Percentiles rank a stretch among this genome's conserved stretches.
phyloP scores from a whole-genome alignment of 495 filamentous ascomycete genomes.

The Penicillium egyptiacum region DNA sequence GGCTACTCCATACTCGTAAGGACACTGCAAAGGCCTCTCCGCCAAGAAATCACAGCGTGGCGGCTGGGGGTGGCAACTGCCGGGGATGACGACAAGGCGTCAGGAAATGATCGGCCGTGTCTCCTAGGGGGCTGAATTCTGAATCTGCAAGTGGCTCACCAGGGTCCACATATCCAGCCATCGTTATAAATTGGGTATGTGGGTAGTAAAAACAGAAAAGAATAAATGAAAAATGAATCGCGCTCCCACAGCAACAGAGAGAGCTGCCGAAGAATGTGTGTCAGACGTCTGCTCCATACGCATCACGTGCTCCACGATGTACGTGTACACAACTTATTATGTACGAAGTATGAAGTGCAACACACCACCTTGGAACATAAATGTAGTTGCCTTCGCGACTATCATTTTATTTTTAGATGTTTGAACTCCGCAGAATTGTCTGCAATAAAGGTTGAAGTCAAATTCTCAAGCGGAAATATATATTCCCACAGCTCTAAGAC shows the following conservation, averaged over 20 bases:
- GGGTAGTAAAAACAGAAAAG: background rate
- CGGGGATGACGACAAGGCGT: constrained; percentile 22
- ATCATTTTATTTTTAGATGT: background rate
- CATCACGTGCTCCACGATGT: background rate
- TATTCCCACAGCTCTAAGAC: background rate
- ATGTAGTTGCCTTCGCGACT: background rate
- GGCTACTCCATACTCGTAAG: background rate
- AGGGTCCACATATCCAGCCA: constrained; percentile 7
- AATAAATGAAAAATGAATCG: background rate
- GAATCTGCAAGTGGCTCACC: background rate
- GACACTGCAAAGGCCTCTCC: background rate
- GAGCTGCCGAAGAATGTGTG: background rate
- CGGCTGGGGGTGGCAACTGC: constrained; percentile 16
- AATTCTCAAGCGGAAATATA: background rate
- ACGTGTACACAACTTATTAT: background rate
- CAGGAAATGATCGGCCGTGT: constrained; percentile 23
- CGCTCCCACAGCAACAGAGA: background rate
- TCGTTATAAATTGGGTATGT: constrained; percentile 11
- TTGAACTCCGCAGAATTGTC: background rate
- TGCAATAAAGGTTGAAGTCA: background rate
- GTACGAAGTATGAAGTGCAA: background rate
- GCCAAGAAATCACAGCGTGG: constrained; percentile 11
- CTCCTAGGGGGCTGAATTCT: constrained; percentile 17
- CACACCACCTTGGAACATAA: background rate
- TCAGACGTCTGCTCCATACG: background rate